A percentile compares a stretch with the other conserved stretches of the same genome.
phyloP scores from a whole-genome alignment of 2,329 filamentous ascomycete genomes.

The Aspergillus sp. region DNA sequence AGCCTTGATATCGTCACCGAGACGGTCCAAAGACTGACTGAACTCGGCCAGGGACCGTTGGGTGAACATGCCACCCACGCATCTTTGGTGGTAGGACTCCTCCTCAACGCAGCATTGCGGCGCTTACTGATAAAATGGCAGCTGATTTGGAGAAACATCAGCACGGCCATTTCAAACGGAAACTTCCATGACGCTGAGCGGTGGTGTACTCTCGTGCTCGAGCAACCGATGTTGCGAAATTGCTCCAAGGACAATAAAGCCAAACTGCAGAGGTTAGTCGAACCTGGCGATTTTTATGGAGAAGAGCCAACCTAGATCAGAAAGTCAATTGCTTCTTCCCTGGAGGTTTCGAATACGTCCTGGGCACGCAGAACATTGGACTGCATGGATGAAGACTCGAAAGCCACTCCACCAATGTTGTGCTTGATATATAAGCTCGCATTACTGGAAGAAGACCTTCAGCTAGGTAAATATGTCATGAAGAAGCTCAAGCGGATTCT shows the following conservation, averaged over 20 bases:
- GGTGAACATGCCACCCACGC: conserved; percentile 50
- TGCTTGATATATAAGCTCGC: conserved; percentile 70
- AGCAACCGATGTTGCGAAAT: conserved; percentile 57
- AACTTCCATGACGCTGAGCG: conserved; percentile 48
- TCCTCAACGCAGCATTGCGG: neutral
- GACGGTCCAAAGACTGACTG: conserved; percentile 27
- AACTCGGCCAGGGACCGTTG: conserved; percentile 41
- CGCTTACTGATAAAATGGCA: conserved; percentile 24
- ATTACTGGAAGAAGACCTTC: conserved; percentile 48
- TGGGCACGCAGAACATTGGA: conserved; percentile 48
- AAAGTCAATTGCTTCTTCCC: conserved; percentile 62
- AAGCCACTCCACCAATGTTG: conserved; percentile 55
- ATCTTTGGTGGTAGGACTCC: conserved; percentile 29
- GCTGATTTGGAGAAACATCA: conserved; percentile 76
- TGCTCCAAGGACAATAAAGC: conserved; percentile 57
- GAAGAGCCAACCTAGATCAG: conserved; percentile 37
- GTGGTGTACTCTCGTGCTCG: conserved; percentile 60
- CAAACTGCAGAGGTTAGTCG: conserved; percentile 55
- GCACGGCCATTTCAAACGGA: conserved; percentile 46
- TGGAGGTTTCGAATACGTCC: conserved; percentile 49
- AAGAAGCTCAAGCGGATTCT: neutral
- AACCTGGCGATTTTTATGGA: neutral
- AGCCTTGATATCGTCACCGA: conserved; percentile 20
- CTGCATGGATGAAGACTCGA: conserved; percentile 49
- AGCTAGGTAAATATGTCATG: conserved; percentile 39